Conservation (phyloP, 1,284 basidiomycete genomes). For the Cutaneotrichosporon sp. region DNA sequence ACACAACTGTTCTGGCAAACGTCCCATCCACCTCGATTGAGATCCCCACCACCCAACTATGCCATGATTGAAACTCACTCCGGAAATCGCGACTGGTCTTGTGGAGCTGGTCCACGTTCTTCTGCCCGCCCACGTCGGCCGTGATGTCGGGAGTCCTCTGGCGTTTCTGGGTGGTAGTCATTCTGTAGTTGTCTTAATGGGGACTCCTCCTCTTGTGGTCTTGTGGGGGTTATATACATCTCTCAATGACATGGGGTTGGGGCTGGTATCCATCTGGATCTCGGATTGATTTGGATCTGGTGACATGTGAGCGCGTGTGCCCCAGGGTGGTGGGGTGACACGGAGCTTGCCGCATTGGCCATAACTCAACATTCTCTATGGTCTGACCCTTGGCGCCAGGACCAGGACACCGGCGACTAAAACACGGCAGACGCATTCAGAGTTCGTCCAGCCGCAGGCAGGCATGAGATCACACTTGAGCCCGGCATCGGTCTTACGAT, state of each 20-base stretch:
- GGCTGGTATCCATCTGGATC: not conserved
- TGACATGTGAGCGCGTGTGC: not conserved
- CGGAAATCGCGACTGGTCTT: slow-evolving; percentile 52
- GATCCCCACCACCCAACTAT: not conserved
- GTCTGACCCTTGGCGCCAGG: not conserved
- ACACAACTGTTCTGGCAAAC: not conserved
- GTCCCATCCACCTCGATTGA: too few species aligned
- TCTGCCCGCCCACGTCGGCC: slow-evolving; percentile 45
- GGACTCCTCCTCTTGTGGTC: not conserved
- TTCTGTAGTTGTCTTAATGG: not conserved
- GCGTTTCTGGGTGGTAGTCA: not conserved
- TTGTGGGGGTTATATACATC: not conserved
- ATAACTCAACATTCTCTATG: not conserved
- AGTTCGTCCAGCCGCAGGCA: not conserved
- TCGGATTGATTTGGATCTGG: not conserved
- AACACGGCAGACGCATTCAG: not conserved
- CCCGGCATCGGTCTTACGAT: too few species aligned
- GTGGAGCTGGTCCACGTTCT: slow-evolving; percentile 47
- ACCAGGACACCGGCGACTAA: not conserved
- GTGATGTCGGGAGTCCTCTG: slow-evolving; percentile 30
- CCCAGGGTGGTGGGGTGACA: not conserved
- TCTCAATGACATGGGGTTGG: not conserved
- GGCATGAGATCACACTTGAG: not conserved
- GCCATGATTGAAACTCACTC: slow-evolving; percentile 40
- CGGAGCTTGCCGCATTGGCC: not conserved